Base-by-base conservation (phyloP, 73 alveolate genomes). In the Paramecium pentaurelia region DNA sequence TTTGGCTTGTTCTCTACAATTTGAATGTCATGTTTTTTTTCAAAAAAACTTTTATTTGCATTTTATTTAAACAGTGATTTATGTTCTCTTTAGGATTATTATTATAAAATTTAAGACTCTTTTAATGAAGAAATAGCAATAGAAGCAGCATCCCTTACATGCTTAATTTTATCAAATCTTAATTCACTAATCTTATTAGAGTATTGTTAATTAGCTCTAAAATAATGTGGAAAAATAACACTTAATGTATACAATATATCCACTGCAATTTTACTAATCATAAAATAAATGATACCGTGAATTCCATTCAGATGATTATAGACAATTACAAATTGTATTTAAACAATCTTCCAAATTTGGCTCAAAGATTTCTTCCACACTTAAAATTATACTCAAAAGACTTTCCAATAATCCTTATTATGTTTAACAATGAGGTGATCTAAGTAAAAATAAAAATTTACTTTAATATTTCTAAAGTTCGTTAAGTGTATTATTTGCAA, bases 61-160 rank as follows among this genome's bases (percentile, higher is more conserved):
- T 9, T 80, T 14, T 18, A 32, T 47, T 80, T 80, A 36, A 80
- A 80, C 3, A 80, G 58, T 12, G 91, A 80, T 80, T 49, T 80
- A 25, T 80, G 49, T 45, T 80, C 73, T 47, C 51, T 42, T 37
- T 20, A 6, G 45, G 91, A 42, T 27, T 40, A 25, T 9, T 34
- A 80, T 54, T 54, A 22, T 0, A 4, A 8, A 11, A 25, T 8
- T 47, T 51, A 27, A 20, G 47, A 32, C 14, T 80, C 58, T 80
- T 47, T 80, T 0, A 80, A 36, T 8, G 47, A 49, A 0, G 91
- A 45, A 4, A 80, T 80, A 12, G 94, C 94, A 6, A 73, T 49
- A 5, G 44, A 14, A 12, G 94, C 94, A 0, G 94, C 86, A 71
- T 89, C 94, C 47, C 94, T 89, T 7, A 89, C 94, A 89, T 89